Evolutionary conservation across 2,329 filamentous ascomycete species (phyloP).

Genomic region (Tolypocladium tropicale): DNA sequence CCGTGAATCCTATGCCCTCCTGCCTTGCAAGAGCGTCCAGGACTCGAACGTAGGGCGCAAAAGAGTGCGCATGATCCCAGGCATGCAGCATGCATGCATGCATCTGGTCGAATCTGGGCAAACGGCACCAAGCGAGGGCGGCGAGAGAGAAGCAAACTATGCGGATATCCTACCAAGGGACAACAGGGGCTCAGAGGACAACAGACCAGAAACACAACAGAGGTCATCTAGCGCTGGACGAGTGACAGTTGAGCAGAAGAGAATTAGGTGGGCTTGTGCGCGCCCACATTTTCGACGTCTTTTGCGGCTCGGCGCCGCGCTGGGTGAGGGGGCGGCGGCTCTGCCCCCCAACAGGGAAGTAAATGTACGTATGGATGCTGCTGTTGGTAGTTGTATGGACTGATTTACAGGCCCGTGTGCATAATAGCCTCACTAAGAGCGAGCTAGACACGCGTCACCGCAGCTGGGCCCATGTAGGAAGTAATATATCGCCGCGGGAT

Average conservation of each 20-base stretch:
- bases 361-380: too few relatives aligned
- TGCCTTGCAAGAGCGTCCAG: neutral
- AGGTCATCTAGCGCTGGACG: neutral
- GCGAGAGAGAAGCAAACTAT: neutral
- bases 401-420: neutral
- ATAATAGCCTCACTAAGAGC: neutral
- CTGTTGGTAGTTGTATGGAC: neutral
- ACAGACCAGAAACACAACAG: neutral
- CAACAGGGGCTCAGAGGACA: neutral
- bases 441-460: neutral
- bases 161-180: neutral
- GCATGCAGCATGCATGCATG: conserved; percentile 1
- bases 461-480: neutral
- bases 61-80: conserved; percentile 1
- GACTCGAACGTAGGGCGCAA: neutral
- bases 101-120: neutral
- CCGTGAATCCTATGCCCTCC: neutral
- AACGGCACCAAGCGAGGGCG: neutral
- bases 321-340: too few relatives aligned
- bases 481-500: neutral
- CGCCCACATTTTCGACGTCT: too few relatives aligned
- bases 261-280: too few relatives aligned
- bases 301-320: neutral
- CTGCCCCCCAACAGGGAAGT: too few relatives aligned
- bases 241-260: too few relatives aligned